Evolutionary conservation across 2,329 filamentous ascomycete species (phyloP).

Genomic region (Hirsutella thompsonii): DNA sequence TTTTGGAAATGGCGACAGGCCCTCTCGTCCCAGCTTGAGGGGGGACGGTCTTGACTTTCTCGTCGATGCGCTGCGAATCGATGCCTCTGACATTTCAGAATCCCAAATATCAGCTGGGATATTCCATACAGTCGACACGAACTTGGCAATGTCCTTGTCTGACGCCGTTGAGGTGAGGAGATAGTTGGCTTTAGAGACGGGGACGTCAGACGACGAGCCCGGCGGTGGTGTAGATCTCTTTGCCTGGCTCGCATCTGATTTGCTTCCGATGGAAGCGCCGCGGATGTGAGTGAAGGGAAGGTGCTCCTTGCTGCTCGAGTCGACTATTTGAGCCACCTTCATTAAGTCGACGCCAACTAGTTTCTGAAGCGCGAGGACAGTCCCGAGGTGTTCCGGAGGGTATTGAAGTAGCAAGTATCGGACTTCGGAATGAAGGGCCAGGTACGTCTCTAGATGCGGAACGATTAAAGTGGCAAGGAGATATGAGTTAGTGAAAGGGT

Average conservation of each 20-base stretch:
- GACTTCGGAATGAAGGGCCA: conserved; percentile 37
- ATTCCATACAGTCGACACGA: conserved; percentile 39
- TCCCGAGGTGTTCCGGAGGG: conserved; percentile 40
- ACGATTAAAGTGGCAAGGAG: conserved; percentile 45
- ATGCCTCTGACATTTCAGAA: conserved; percentile 31
- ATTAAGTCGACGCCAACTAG: conserved; percentile 42
- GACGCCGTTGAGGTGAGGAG: conserved; percentile 42
- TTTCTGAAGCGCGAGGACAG: conserved; percentile 43
- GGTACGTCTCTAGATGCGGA: conserved; percentile 47
- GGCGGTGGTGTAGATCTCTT: conserved; percentile 11
- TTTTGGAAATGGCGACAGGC: conserved; percentile 17
- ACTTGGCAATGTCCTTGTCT: conserved; percentile 37
- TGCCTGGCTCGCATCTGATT: conserved; percentile 10
- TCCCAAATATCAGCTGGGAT: conserved; percentile 17
- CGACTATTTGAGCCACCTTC: conserved; percentile 45
- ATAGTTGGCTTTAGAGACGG: conserved; percentile 41
- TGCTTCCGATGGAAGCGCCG: conserved; percentile 16
- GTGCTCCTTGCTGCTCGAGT: conserved; percentile 24
- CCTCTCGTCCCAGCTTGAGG: conserved; percentile 10
- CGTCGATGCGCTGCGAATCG: conserved; percentile 8
- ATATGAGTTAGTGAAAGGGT: conserved; percentile 39
- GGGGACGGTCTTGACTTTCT: conserved; percentile 12
- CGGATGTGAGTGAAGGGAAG: conserved; percentile 26
- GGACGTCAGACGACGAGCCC: conserved; percentile 15
- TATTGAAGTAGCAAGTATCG: conserved; percentile 48